These are phyloP conservation scores for Spergularia marina DNA, from an alignment of 148 eudicot genomes.

Conservation along the genomic window DNA sequence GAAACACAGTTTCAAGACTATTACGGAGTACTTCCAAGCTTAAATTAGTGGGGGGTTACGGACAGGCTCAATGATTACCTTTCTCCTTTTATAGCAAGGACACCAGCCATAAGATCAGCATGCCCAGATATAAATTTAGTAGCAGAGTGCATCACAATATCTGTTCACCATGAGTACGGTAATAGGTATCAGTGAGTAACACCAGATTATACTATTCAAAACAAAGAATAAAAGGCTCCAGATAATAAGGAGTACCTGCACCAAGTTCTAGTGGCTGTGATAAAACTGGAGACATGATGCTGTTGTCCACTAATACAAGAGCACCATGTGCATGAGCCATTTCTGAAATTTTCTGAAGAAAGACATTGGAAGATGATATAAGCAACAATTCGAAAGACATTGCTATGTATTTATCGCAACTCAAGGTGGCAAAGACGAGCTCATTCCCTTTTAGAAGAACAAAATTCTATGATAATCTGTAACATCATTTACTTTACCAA, in stretches of 20 bases:
- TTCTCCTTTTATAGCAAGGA: slow-evolving; percentile 91
- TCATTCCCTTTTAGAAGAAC: background rate
- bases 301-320: slow-evolving; percentile 91
- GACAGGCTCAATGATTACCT: slow-evolving; percentile 42
- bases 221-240: background rate
- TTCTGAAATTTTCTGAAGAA: slow-evolving; percentile 76
- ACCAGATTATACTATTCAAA: background rate
- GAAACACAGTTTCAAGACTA: slow-evolving; percentile 1
- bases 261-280: slow-evolving; percentile 92
- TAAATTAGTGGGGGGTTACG: no score
- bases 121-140: slow-evolving; percentile 97
- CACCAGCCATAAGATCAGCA: slow-evolving; percentile 98
- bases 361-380: background rate
- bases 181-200: background rate
- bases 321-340: slow-evolving; percentile 93
- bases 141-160: slow-evolving; percentile 99
- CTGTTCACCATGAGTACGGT: slow-evolving; percentile 37
- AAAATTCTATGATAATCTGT: background rate
- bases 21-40: background rate
- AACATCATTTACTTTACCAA: background rate
- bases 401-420: background rate
- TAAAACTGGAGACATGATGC: slow-evolving; percentile 96
- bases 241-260: slow-evolving; percentile 56
- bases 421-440: background rate
- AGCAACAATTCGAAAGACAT: slow-evolving; percentile 1